Evolutionary conservation across 2,329 filamentous ascomycete genomes (phyloP).

Genomic region (Chaetomiaceae sp.): DNA sequence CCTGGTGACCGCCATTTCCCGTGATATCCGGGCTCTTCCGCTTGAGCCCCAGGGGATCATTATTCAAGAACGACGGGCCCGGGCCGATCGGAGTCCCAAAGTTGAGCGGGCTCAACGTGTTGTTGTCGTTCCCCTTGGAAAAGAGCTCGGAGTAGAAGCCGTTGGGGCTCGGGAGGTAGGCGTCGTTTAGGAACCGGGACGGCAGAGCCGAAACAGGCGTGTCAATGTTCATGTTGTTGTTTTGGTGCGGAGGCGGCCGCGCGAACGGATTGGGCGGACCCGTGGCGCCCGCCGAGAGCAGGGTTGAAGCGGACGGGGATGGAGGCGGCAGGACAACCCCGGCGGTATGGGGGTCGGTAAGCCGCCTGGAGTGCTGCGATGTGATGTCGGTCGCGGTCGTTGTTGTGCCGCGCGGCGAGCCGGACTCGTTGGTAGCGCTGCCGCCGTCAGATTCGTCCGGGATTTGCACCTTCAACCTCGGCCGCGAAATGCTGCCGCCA

Average conservation of each 20-base stretch:
- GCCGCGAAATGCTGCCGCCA: slow-evolving; percentile 60
- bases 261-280: slow-evolving; percentile 96
- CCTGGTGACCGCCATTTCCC: slow-evolving; percentile 36
- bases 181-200: slow-evolving; percentile 82
- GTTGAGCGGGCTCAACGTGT: slow-evolving; percentile 86
- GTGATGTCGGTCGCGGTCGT: slow-evolving; percentile 56
- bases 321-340: slow-evolving; percentile 85
- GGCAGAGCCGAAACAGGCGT: slow-evolving; percentile 93
- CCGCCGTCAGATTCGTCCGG: slow-evolving; percentile 77
- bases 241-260: slow-evolving; percentile 70
- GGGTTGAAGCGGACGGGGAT: slow-evolving; percentile 78
- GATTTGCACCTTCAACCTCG: slow-evolving; percentile 88
- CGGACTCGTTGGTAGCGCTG: slow-evolving; percentile 67
- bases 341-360: slow-evolving; percentile 52
- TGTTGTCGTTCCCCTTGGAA: slow-evolving; percentile 66
- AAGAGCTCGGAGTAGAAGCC: slow-evolving; percentile 93
- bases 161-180: slow-evolving; percentile 83
- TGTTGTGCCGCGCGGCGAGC: slow-evolving; percentile 50
- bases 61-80: slow-evolving; percentile 59
- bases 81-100: slow-evolving; percentile 76
- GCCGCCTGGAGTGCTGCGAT: slow-evolving; percentile 46
- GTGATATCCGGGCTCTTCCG: slow-evolving; percentile 53
- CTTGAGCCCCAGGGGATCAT: slow-evolving; percentile 47
- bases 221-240: slow-evolving; percentile 55
- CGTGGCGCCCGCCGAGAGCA: slow-evolving; percentile 84